Base-by-base conservation (phyloP, 2,329 filamentous ascomycete species). In the Ophiobolus disseminans region DNA sequence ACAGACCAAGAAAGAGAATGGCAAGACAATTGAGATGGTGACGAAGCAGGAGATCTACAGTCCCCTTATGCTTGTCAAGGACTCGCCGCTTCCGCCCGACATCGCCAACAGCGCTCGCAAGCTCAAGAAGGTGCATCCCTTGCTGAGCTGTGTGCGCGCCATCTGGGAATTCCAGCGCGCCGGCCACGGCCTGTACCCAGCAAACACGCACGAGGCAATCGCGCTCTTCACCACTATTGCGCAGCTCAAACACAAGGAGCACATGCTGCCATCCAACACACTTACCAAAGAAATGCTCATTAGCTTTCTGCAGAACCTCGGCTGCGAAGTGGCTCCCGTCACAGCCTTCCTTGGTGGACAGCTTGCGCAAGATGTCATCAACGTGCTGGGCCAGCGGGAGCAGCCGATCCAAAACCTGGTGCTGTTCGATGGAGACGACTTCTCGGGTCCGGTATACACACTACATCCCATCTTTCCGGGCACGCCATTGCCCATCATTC, bases 391-490 rank as follows among this genome's bases (percentile, higher is more conserved):
- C 39, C 86, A 89, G 69, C 86, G 89, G 31, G 91, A 97, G 76
- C 94, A 97, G 73, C 94, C 94, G 1, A 88, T 99, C 32, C 94
- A 99, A 76, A 99, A 99, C 73, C 85, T 96, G 70, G 83, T 96
- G 40, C 79, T 97, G 16, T 96, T 97, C 65, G 91, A 97, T 70
- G 92, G 92, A 11, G 89, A 90, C 60, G 83, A 81, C 36, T 89
- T 90, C 73, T 84, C 89, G 57, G 90, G 88, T 0, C 86, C 86
- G 2, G 86, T 94, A 58, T 96, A 94, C 69, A 82, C 91, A 2
- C 78, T 97, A 32, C 90, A 95, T 68, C 90, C 91, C 0, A 79
- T 82, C 55, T 82, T 82, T 40, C 54, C 57, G 4, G 62, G 58
- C 13, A 59, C 60, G 10, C 55, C 61, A 6, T 41, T 69, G 9